Base-by-base conservation (phyloP, 345 rosid species). In the Syzygium oleosum region DNA sequence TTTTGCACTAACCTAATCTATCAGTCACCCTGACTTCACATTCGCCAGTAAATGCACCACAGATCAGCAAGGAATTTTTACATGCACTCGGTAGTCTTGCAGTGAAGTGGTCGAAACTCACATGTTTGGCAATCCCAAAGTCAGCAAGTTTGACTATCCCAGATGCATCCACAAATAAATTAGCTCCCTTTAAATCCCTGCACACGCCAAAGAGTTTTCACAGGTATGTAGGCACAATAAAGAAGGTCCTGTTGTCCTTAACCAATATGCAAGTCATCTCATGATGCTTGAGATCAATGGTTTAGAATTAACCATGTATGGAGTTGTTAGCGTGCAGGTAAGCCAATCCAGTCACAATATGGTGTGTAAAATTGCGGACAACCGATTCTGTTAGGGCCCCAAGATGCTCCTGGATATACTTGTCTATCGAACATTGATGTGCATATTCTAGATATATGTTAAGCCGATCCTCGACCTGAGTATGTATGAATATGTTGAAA, bases 121-220 rank as follows among this genome's bases (percentile, higher is more conserved):
- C 99, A 88, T 93, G 98, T 92, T 97, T 96, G 53, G 99, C 94
- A 98, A 94, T 97, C 90, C 99, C 99, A 89, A 95, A 97, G 88
- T 95, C 96, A 14, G 98, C 98, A 84, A 97, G 99, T 93, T 95
- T 97, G 83, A 96, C 99, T 54, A 95, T 96, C 29, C 99, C 99
- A 86, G 88, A 93, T 87, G 97, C 98, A 93, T 97, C 97, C 84
- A 97, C 98, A 85, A 97, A 98, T 88, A 95, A 92, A 93, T 97
- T 96, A 88, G 99, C 99, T 68, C 96, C 99, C 91, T 97, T 96
- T 86, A 96, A 95, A 89, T 94, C 98, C 94, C 95, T 96, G 59
- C 84, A 79, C 46, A 17, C 2, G 46, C 79, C 46, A 29, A 1
- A 1, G 78, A 65, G 41, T 65, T 29, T 29, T 29, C 12, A 63